phyloP scores from a whole-genome alignment of 2,329 filamentous ascomycete species.

The Calonectria pseudoreteaudii region DNA sequence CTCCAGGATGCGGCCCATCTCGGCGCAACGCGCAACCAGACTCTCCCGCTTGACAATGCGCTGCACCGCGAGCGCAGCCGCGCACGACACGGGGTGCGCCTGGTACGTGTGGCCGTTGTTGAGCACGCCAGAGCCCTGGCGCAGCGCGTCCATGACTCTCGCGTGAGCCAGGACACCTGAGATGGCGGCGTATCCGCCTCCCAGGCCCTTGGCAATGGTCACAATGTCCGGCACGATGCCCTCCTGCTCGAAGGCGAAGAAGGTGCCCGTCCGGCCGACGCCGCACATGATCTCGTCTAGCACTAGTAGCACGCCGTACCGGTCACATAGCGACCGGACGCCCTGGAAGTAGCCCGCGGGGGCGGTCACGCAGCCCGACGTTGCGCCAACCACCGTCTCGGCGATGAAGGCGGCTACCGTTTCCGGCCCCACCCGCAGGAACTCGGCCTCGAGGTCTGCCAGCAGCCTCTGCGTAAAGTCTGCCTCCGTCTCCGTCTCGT shows the following conservation, averaged over 20 bases:
- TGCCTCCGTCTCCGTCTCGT: slow-evolving; percentile 16
- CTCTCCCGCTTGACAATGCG: slow-evolving; percentile 50
- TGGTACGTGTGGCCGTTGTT: slow-evolving; percentile 69
- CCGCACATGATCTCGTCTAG: slow-evolving; percentile 74
- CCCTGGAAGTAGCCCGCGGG: slow-evolving; percentile 62
- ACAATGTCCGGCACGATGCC: slow-evolving; percentile 63
- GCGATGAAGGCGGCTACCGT: slow-evolving; percentile 60
- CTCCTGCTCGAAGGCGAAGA: slow-evolving; percentile 68
- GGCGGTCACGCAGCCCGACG: slow-evolving; percentile 62
- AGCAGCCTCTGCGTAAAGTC: slow-evolving; percentile 24
- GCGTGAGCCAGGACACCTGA: slow-evolving; percentile 65
- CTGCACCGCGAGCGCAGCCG: slow-evolving; percentile 55
- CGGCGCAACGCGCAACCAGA: slow-evolving; percentile 40
- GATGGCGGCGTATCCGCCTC: slow-evolving; percentile 67
- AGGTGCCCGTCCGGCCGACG: slow-evolving; percentile 67
- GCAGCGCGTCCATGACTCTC: slow-evolving; percentile 24
- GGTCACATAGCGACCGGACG: slow-evolving; percentile 62
- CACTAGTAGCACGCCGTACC: slow-evolving; percentile 62
- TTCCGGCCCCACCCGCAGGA: slow-evolving; percentile 55
- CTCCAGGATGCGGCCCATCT: slow-evolving; percentile 20
- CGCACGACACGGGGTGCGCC: slow-evolving; percentile 52
- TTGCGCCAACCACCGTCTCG: slow-evolving; percentile 58
- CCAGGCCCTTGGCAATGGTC: slow-evolving; percentile 70
- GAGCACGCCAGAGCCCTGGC: slow-evolving; percentile 50
- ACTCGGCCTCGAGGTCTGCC: slow-evolving; percentile 56